These are phyloP conservation scores for Beta corolliflora DNA, from an alignment of 179 eudicot genomes.

Conservation along the genomic window DNA sequence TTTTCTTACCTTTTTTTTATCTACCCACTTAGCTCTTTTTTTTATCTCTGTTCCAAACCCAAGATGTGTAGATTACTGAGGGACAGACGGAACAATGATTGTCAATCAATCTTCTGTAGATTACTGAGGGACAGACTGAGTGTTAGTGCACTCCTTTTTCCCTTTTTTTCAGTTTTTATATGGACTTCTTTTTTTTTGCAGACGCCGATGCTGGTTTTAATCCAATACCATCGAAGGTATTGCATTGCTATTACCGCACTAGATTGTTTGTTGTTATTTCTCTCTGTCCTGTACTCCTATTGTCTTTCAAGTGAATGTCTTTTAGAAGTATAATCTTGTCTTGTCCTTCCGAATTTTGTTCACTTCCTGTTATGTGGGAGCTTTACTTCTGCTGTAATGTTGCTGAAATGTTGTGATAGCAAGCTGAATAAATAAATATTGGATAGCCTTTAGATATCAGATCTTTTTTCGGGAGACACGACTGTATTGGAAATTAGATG, in stretches of 20 bases:
- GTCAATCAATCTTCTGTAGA: too few species aligned
- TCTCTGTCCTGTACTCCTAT: neutral
- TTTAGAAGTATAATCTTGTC: too few species aligned
- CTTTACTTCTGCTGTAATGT: neutral
- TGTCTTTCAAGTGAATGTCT: neutral
- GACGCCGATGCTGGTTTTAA: slow-evolving; percentile 83
- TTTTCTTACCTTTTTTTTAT: too few species aligned
- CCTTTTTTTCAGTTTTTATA: neutral
- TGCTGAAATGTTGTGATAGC: neutral
- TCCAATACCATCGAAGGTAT: slow-evolving; percentile 79
- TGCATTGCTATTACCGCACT: neutral
- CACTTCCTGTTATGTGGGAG: neutral
- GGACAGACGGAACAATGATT: too few species aligned
- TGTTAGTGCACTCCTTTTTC: neutral
- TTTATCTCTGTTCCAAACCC: too few species aligned
- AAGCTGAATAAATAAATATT: neutral
- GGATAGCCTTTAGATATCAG: too few species aligned
- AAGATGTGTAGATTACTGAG: too few species aligned
- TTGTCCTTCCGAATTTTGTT: too few species aligned
- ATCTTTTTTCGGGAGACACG: too few species aligned
- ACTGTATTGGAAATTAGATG: too few species aligned
- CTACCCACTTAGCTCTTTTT: too few species aligned
- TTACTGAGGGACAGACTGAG: too few species aligned
- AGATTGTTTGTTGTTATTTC: neutral
- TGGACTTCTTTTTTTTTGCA: slow-evolving; percentile 38